Base-by-base conservation (phyloP, 371 early-diverging fungal genomes). In the Mucor plumbeus region DNA sequence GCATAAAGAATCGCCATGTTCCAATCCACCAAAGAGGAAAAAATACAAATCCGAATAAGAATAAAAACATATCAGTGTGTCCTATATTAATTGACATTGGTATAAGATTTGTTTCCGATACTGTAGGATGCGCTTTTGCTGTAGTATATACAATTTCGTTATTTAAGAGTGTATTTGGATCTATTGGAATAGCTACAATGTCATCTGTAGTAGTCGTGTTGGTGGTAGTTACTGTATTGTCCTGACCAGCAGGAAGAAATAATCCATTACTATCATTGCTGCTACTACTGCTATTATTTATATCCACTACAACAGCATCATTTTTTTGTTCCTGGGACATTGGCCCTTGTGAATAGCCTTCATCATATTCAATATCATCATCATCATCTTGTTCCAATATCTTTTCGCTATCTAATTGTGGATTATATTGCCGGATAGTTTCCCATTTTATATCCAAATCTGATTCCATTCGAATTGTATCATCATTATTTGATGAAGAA, bases 21-120 rank as follows among this genome's bases (percentile, higher is more conserved):
- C 73, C 70, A 50, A 47, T 26, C 73, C 73, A 73, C 73, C 73
- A 73, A 21, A 69, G 40, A 40, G 73, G 73, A 38, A 73, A 69
- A 41, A 73, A 21, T 38, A 73, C 17, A 57, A 73, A 73, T 17
- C 73, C 73, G 63, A 73, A 73, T 13, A 73, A 48, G 59, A 73
- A 67, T 26, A 73, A 48, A 57, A 47, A 21, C 54, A 66, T 60
- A 38, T 66, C 67, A 11, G 39, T 54, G 11, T 31, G 53, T 5
- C 31, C 31, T 11, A 53, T 31, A 13, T 5, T 21, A 14, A 2
- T 53, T 26, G 53, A 53, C 53, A 53, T 11, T 9, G 53, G 53
- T 6, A 53, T 26, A 0, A 53, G 3, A 2, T 5, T 26, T 13
- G 31, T 53, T 13, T 38, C 38, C 38, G 5, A 38, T 38, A 31